Evolutionary conservation across 371 early-diverging fungal species (phyloP).

Genomic region (Conidiobolus incongruus): DNA sequence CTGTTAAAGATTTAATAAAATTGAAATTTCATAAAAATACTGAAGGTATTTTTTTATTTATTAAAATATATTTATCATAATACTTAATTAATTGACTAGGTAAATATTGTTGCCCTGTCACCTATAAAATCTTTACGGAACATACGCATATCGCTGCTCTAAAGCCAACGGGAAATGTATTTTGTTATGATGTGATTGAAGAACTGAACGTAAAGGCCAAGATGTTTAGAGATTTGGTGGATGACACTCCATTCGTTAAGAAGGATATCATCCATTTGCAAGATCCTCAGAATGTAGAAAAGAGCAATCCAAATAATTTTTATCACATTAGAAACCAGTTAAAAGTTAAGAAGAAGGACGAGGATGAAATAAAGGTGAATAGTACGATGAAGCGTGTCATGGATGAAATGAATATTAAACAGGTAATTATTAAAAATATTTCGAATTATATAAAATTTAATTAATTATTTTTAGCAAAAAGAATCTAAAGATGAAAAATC

Average conservation of each 20-base stretch:
- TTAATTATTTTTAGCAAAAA: no score
- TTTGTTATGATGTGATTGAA: slow-evolving; percentile 66
- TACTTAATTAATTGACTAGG: slow-evolving; percentile 6
- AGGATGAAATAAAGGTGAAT: no score
- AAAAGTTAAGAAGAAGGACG: slow-evolving; percentile 23
- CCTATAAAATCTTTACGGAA: slow-evolving; percentile 66
- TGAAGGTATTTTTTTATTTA: slow-evolving; percentile 23
- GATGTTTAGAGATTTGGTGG: slow-evolving; percentile 67
- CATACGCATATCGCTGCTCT: slow-evolving; percentile 81
- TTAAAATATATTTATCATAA: not conserved
- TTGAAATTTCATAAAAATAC: slow-evolving; percentile 62
- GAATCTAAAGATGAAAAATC: no score
- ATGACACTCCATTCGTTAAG: slow-evolving; percentile 63
- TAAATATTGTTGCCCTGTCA: slow-evolving; percentile 72
- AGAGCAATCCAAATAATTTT: slow-evolving; percentile 43
- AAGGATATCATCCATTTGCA: slow-evolving; percentile 74
- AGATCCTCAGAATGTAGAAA: slow-evolving; percentile 61
- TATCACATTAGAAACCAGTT: slow-evolving; percentile 40
- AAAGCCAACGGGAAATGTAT: slow-evolving; percentile 71
- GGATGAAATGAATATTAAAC: no score
- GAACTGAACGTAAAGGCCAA: slow-evolving; percentile 64
- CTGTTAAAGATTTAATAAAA: slow-evolving; percentile 40
- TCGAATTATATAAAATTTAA: no score
- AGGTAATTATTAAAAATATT: no score
- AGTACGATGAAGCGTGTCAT: no score